Percentiles rank a stretch among this genome's conserved stretches.
phyloP scores from a whole-genome alignment of 176 grass and related monocot species.

The Tuctoria greenei region DNA sequence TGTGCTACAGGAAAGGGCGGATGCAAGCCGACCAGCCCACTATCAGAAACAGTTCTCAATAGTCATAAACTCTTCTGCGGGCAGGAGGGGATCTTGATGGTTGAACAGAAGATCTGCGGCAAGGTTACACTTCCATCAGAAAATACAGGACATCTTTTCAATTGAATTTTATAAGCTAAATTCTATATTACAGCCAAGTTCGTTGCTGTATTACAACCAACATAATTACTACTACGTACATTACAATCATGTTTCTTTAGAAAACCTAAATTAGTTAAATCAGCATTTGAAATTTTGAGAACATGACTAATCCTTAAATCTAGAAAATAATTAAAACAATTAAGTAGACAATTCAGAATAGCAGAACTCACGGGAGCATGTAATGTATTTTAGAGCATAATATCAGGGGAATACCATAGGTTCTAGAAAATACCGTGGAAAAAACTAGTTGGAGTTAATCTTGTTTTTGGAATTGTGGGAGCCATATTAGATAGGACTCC shows the following conservation, averaged over 20 bases:
- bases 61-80: slow-evolving; percentile 34
- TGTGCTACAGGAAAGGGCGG: neutral
- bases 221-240: neutral
- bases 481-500: too few relatives aligned
- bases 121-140: neutral
- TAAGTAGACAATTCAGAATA: neutral
- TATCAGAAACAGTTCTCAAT: neutral
- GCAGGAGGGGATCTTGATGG: slow-evolving; percentile 34
- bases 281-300: neutral
- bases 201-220: neutral
- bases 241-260: neutral
- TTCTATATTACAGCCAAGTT: neutral
- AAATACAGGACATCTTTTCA: neutral
- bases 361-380: neutral
- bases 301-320: neutral
- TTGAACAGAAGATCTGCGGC: slow-evolving; percentile 38
- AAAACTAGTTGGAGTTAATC: too few relatives aligned
- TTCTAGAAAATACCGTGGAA: neutral
- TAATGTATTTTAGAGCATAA: neutral
- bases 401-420: neutral
- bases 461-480: too few relatives aligned
- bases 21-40: neutral
- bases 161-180: neutral
- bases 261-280: neutral
- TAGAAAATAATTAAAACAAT: neutral